A percentile compares a stretch with the other conserved stretches of the same genome.
Evolutionary conservation across 371 early-diverging fungal genomes (phyloP).

Genomic region (Phascolomyces articulosus): DNA sequence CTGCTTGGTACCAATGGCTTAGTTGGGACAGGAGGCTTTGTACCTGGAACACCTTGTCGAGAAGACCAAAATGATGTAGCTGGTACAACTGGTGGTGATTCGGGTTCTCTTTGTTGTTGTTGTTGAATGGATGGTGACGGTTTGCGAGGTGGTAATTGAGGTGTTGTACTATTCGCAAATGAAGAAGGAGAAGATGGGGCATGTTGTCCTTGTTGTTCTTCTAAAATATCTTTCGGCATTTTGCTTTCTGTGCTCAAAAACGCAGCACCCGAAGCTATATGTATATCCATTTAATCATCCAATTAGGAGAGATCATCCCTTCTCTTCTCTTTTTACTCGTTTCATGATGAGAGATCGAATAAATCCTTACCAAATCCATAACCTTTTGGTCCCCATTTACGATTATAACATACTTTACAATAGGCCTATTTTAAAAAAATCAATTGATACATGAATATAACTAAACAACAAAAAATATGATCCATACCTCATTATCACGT

Average conservation of each 20-base stretch:
- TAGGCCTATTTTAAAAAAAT: too few species aligned
- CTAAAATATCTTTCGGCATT: slow-evolving; percentile 43
- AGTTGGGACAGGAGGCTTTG: slow-evolving; percentile 4
- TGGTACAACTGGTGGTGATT: slow-evolving; percentile 4
- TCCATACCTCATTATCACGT: slow-evolving; percentile 45
- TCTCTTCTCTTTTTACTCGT: too few species aligned
- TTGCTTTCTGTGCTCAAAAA: slow-evolving; percentile 53
- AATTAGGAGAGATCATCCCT: too few species aligned
- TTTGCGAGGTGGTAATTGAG: slow-evolving; percentile 17
- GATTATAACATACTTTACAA: slow-evolving; percentile 49
- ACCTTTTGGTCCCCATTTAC: slow-evolving; percentile 57
- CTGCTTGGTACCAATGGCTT: background rate
- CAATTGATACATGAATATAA: background rate
- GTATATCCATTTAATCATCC: too few species aligned
- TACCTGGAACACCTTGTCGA: background rate
- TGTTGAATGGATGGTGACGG: too few species aligned
- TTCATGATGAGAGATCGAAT: too few species aligned
- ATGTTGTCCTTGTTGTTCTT: slow-evolving; percentile 21
- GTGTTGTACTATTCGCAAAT: background rate
- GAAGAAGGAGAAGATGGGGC: slow-evolving; percentile 15
- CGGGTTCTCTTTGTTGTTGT: background rate
- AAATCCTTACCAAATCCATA: slow-evolving; percentile 48
- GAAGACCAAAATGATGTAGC: slow-evolving; percentile 17
- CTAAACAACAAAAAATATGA: background rate
- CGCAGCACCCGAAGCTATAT: slow-evolving; percentile 47